Evolutionary conservation across 2,329 filamentous ascomycete genomes (phyloP).

Genomic region (Paecilomyces fulvus): DNA sequence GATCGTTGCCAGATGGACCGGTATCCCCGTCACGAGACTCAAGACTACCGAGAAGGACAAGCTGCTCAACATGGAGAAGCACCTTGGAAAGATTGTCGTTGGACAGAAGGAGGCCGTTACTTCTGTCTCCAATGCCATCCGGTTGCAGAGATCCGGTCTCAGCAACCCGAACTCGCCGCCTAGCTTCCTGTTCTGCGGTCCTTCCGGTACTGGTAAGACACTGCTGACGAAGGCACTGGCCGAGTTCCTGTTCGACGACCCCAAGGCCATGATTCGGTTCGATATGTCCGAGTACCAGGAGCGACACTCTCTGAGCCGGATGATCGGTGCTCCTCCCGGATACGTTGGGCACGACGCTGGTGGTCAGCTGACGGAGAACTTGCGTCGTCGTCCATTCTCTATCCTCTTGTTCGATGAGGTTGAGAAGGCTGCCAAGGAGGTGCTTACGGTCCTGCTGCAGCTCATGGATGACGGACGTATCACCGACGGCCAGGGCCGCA

Average conservation of each 20-base stretch:
- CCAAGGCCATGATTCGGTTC: constrained; percentile 96
- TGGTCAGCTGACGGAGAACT: constrained; percentile 88
- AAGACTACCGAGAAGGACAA: constrained; percentile 97
- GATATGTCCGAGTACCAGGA: constrained; percentile 99
- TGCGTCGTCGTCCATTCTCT: constrained; percentile 91
- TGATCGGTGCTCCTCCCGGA: constrained; percentile 95
- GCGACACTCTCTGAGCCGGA: constrained; percentile 84
- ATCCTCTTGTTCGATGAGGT: constrained; percentile 97
- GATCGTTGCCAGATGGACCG: constrained; percentile 95
- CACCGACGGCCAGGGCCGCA: constrained; percentile 91
- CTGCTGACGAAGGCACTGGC: constrained; percentile 92
- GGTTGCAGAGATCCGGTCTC: constrained; percentile 87
- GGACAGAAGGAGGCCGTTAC: constrained; percentile 90
- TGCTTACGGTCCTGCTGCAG: constrained; percentile 93
- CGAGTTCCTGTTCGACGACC: constrained; percentile 95
- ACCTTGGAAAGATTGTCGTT: constrained; percentile 74
- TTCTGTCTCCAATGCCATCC: constrained; percentile 91
- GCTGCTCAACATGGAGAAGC: constrained; percentile 92
- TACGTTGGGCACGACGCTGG: constrained; percentile 96
- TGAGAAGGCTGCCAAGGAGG: constrained; percentile 96
- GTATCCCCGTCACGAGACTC: constrained; percentile 88
- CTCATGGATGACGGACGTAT: constrained; percentile 99
- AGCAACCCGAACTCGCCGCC: constrained; percentile 94
- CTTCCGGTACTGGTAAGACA: constrained; percentile 96
- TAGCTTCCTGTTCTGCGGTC: constrained; percentile 97